Conservation (phyloP, 148 eudicot species). For the Vaccinium macrocarpon region DNA sequence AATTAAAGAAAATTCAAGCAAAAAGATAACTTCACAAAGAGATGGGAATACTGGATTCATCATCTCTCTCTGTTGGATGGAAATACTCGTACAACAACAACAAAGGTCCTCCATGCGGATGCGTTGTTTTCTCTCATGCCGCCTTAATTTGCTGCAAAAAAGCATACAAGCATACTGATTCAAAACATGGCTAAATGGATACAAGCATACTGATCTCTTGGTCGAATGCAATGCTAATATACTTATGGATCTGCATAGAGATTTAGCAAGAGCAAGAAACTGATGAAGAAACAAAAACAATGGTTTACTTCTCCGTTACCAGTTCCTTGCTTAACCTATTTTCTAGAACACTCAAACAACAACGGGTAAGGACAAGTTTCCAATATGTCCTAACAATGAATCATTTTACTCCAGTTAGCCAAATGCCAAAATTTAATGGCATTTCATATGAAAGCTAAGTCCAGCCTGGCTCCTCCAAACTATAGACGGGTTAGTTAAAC, state of each 20-base stretch:
- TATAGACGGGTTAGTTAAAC: not conserved
- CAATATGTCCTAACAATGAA: not conserved
- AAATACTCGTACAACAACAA: constrained; percentile 43
- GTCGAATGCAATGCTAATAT: not conserved
- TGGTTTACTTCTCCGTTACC: not conserved
- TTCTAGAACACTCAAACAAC: not conserved
- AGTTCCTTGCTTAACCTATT: not conserved
- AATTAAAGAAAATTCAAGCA: constrained; percentile 24
- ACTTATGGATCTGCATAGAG: not conserved
- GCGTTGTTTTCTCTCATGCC: constrained; percentile 36
- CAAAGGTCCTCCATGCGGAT: constrained; percentile 25
- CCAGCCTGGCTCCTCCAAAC: not conserved
- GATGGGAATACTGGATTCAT: constrained; percentile 15
- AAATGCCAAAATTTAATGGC: constrained; percentile 5
- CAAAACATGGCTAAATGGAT: not conserved
- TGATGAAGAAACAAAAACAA: not conserved
- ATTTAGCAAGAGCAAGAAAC: too few relatives aligned
- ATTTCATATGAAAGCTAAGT: not conserved
- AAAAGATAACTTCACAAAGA: constrained; percentile 9
- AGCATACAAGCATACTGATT: not conserved
- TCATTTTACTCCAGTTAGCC: not conserved
- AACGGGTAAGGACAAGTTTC: not conserved
- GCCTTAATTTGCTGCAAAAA: constrained; percentile 67
- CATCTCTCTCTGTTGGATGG: constrained; percentile 25
- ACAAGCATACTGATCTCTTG: not conserved